phyloP scores from a whole-genome alignment of 1,284 basidiomycete genomes.

The Earliella scabrosa region DNA sequence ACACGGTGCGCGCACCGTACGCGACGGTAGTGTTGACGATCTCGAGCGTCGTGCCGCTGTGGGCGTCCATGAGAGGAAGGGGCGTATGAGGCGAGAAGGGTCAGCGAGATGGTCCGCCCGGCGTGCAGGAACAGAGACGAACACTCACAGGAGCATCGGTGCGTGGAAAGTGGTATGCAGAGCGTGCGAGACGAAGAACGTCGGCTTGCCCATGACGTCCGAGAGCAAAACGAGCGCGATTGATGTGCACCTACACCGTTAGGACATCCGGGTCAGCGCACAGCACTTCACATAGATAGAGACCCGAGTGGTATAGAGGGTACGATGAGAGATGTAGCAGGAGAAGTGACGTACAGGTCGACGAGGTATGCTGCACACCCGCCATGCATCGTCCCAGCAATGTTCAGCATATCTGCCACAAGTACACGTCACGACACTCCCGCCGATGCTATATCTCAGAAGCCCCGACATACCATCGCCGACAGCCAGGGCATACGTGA shows the following conservation, averaged over 20 bases:
- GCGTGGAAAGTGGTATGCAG: constrained; percentile 17
- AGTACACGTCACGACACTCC: no score
- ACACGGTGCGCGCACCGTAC: constrained; percentile 9
- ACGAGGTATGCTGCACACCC: constrained; percentile 70
- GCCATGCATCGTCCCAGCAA: constrained; percentile 70
- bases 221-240: constrained; percentile 6
- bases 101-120: no score
- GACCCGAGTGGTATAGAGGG: no score
- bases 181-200: constrained; percentile 10
- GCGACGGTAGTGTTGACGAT: constrained; percentile 11
- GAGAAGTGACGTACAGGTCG: constrained; percentile 55
- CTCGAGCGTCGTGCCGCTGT: constrained; percentile 9
- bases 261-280: neutral
- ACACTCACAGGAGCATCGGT: constrained; percentile 13
- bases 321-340: no score
- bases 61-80: no score
- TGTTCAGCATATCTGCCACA: constrained; percentile 69
- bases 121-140: no score
- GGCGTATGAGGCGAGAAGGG: no score
- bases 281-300: no score
- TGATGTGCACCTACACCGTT: constrained; percentile 6
- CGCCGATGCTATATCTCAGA: no score
- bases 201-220: neutral
- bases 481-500: constrained; percentile 6
- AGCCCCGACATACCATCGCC: constrained; percentile 10